A percentile compares a stretch with the other conserved stretches of the same genome.
phyloP scores from a whole-genome alignment of 2,329 filamentous ascomycete genomes.

The Pezicula carpinea region DNA sequence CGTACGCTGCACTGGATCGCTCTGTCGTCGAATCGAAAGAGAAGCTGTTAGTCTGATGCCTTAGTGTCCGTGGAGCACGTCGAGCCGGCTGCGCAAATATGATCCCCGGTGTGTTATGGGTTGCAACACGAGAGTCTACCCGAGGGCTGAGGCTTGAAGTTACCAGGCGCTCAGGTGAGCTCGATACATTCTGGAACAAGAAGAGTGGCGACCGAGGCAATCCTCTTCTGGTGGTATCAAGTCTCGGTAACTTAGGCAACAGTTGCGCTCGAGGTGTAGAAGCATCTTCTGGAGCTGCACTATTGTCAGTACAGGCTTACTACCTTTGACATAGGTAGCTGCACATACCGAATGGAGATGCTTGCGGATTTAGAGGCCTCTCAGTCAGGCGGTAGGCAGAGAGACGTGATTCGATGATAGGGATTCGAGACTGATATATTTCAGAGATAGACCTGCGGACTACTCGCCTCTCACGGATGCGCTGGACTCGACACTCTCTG shows the following conservation, averaged over 20 bases:
- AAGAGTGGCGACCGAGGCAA: constrained; percentile 29
- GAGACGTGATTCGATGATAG: not conserved
- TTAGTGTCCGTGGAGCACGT: constrained; percentile 21
- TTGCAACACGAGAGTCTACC: constrained; percentile 18
- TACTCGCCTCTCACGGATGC: too few species aligned
- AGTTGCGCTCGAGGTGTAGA: constrained; percentile 22
- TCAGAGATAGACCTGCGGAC: too few species aligned
- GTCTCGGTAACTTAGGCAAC: constrained; percentile 6
- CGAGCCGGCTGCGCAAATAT: constrained; percentile 27
- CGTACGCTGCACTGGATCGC: constrained; percentile 25
- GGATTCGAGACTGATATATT: not conserved
- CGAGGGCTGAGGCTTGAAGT: constrained; percentile 21
- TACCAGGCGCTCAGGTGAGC: constrained; percentile 23
- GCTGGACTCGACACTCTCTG: too few species aligned
- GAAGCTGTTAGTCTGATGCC: constrained; percentile 31
- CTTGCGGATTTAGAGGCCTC: too few species aligned
- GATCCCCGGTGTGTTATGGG: constrained; percentile 23
- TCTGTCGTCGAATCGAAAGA: constrained; percentile 30
- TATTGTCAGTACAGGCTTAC: constrained; percentile 5
- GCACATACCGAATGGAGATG: constrained; percentile 17
- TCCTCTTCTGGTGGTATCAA: constrained; percentile 8
- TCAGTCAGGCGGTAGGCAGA: constrained; percentile 1
- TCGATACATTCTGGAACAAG: constrained; percentile 26
- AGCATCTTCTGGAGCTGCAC: constrained; percentile 21
- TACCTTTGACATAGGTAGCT: not conserved